Base-by-base conservation (phyloP, 371 early-diverging fungal species). In the Mucor mucedo region DNA sequence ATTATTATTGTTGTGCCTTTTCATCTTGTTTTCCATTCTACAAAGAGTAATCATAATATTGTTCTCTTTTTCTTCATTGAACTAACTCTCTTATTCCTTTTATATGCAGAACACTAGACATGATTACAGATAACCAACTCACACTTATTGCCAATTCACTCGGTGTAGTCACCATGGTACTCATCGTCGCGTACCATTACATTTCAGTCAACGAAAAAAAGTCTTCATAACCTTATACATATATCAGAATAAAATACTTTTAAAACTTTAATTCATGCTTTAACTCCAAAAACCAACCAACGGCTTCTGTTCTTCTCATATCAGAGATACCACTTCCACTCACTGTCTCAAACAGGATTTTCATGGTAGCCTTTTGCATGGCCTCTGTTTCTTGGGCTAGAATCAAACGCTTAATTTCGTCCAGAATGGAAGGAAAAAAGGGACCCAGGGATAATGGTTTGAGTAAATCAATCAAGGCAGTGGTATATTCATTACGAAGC, bases 161-260 rank as follows among this genome's bases (percentile, higher is more conserved):
- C 44, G 84, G 84, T 60, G 80, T 84, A 33, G 32, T 80, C 11
- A 80, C 84, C 59, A 84, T 86, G 87, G 16, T 84, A 27, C 78
- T 86, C 32, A 86, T 86, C 52, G 82, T 86, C 48, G 75, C 74
- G 30, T 86, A 86, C 62, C 87, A 86, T 44, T 86, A 76, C 56
- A 69, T 86, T 44, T 62, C 82, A 8, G 81, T 86, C 60, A 86
- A 86, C 58, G 68, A 62, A 30, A 50, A 50, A 21, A 42, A 42
- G 42, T 42, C 42, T 16, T 67, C 40, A 44, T 62, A 33, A 52
- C 32, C 28, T 41, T 42, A 30, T 14, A 40, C 21, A 54, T 21
- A 30, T n/a, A 55, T 49, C 9, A 30, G 11, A 50, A 50, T 7
- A 50, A 28, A 29, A 50, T 10, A 29, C 5, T 30, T 35, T 58